phyloP scores from a whole-genome alignment of 345 rosid genomes.

The Odontarrhena argentea region DNA sequence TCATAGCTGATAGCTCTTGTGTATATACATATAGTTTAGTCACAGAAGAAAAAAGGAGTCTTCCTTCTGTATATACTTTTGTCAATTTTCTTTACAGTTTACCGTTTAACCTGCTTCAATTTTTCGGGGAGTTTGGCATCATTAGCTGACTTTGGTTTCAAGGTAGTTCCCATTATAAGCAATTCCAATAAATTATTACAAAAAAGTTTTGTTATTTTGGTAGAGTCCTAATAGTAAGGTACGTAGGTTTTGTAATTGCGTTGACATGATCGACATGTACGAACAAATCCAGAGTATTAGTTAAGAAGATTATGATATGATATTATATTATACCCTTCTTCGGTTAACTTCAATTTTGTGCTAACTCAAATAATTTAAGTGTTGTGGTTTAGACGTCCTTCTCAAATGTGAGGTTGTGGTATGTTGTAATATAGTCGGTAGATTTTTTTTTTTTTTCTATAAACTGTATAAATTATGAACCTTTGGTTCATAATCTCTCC shows the following conservation, averaged over 20 bases:
- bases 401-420: slow-evolving; percentile 23
- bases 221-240: not conserved
- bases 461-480: too few species aligned
- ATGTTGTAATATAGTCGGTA: slow-evolving; percentile 10
- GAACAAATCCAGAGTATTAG: not conserved
- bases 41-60: too few species aligned
- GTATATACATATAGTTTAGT: too few species aligned
- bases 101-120: too few species aligned
- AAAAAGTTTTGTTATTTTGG: not conserved
- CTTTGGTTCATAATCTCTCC: too few species aligned
- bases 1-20: too few species aligned
- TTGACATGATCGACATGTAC: slow-evolving; percentile 11
- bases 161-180: not conserved
- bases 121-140: too few species aligned
- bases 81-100: too few species aligned
- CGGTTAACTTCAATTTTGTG: slow-evolving; percentile 2
- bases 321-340: not conserved
- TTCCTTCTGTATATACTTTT: too few species aligned
- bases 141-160: not conserved
- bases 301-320: not conserved
- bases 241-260: slow-evolving; percentile 13
- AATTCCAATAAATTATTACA: not conserved
- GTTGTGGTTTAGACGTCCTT: slow-evolving; percentile 9
- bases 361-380: not conserved
- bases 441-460: too few species aligned